These are phyloP conservation scores for Persicaria maculosa DNA, from an alignment of 148 eudicot genomes.

Conservation along the genomic window DNA sequence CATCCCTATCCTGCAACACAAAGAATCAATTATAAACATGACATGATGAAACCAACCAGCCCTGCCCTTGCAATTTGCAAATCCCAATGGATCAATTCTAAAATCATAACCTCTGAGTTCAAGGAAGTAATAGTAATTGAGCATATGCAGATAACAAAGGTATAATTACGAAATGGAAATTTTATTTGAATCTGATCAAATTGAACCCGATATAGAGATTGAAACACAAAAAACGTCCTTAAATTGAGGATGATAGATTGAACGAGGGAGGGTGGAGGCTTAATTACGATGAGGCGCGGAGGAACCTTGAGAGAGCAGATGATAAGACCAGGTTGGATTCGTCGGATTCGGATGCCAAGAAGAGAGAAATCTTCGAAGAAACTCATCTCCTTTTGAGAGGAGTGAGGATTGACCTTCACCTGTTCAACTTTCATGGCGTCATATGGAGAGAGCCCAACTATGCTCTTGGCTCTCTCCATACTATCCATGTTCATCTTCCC, in stretches of 20 bases:
- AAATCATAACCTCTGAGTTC: neutral
- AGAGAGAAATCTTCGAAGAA: conserved; percentile 44
- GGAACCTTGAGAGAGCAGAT: conserved; percentile 56
- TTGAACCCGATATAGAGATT: neutral
- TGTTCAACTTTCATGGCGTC: conserved; percentile 27
- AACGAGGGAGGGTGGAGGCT: neutral
- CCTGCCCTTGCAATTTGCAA: neutral
- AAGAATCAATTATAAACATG: neutral
- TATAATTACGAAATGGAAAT: neutral
- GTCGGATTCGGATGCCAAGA: conserved; percentile 49
- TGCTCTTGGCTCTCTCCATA: conserved; percentile 40
- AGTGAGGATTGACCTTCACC: conserved; percentile 39
- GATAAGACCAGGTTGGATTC: conserved; percentile 40
- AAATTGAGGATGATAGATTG: neutral
- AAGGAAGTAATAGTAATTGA: neutral
- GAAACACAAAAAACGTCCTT: neutral
- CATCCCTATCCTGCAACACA: conserved; percentile 29
- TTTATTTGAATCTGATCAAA: neutral
- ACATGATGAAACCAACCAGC: neutral
- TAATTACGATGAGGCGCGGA: conserved; percentile 49
- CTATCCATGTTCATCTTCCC: neutral
- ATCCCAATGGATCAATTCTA: neutral
- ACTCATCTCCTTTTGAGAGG: conserved; percentile 21
- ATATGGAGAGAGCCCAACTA: conserved; percentile 23
- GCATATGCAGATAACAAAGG: neutral